Percentiles rank a stretch among this genome's conserved stretches.
phyloP scores from a whole-genome alignment of 805 yeast genomes.

The Barnettozyma wickerhamii region DNA sequence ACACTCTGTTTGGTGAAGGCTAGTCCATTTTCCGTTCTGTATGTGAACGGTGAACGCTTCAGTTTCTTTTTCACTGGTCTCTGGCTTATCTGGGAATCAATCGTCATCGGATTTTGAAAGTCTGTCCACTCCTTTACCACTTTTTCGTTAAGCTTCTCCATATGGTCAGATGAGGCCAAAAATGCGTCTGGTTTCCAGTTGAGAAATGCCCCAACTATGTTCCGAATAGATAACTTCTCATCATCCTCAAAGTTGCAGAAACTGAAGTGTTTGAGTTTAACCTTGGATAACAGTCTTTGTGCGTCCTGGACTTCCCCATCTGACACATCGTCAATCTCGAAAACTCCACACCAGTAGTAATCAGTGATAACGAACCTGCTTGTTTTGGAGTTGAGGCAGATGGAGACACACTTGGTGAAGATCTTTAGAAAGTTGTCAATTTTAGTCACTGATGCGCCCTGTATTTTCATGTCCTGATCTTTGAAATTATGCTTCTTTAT shows the following conservation, averaged over 20 bases:
- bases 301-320: slow-evolving; percentile 26
- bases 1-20: slow-evolving; percentile 18
- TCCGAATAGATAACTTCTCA: slow-evolving; percentile 19
- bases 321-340: slow-evolving; percentile 22
- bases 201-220: slow-evolving; percentile 22
- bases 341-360: slow-evolving; percentile 25
- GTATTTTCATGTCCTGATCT: slow-evolving; percentile 6
- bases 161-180: neutral
- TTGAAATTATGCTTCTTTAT: slow-evolving; percentile 12
- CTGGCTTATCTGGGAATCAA: neutral
- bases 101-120: slow-evolving; percentile 9
- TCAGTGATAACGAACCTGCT: slow-evolving; percentile 24
- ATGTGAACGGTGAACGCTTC: slow-evolving; percentile 16
- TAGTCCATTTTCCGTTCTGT: slow-evolving; percentile 16
- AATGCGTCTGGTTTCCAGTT: slow-evolving; percentile 11
- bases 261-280: slow-evolving; percentile 22
- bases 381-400: slow-evolving; percentile 24
- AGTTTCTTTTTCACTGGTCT: slow-evolving; percentile 5
- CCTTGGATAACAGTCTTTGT: slow-evolving; percentile 19
- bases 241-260: slow-evolving; percentile 21
- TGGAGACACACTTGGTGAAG: slow-evolving; percentile 25
- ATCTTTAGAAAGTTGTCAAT: slow-evolving; percentile 22
- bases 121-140: slow-evolving; percentile 21
- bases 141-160: slow-evolving; percentile 14
- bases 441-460: slow-evolving; percentile 22